These are phyloP conservation scores for Phaeoacremonium minimum DNA, from an alignment of 2,329 filamentous ascomycete species.

Conservation along the genomic window DNA sequence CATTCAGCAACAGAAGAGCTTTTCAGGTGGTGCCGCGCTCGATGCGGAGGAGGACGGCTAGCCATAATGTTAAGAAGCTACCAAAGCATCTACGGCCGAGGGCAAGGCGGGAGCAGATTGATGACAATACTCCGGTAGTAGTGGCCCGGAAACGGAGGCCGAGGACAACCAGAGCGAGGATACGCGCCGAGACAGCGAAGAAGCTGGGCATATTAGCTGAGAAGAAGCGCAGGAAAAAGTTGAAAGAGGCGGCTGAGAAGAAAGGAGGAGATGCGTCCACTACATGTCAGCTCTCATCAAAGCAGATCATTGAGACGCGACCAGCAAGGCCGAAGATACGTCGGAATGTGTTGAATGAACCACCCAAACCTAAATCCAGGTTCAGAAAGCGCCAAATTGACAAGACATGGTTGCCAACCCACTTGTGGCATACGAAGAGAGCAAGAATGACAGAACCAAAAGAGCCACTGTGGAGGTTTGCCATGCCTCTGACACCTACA, in stretches of 20 bases:
- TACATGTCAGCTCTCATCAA: no score
- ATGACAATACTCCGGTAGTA: constrained; percentile 86
- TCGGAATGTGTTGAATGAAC: constrained; percentile 62
- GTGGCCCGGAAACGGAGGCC: constrained; percentile 61
- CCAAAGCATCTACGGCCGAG: constrained; percentile 70
- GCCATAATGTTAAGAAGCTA: constrained; percentile 89
- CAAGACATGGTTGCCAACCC: constrained; percentile 94
- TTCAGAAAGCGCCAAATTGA: constrained; percentile 81
- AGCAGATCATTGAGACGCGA: constrained; percentile 30
- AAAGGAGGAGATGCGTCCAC: constrained; percentile 10
- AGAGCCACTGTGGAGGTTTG: constrained; percentile 84
- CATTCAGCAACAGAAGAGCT: constrained; percentile 59
- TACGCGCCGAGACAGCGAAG: constrained; percentile 74
- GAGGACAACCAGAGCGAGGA: constrained; percentile 48
- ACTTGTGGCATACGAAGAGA: constrained; percentile 89
- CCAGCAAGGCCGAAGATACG: constrained; percentile 61
- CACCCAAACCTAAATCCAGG: constrained; percentile 52
- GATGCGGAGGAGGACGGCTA: constrained; percentile 82
- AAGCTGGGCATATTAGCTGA: constrained; percentile 61
- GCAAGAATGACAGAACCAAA: constrained; percentile 80
- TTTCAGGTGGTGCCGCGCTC: constrained; percentile 88
- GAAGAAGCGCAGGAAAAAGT: constrained; percentile 43
- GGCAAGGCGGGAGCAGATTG: constrained; percentile 70
- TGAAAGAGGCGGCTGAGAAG: constrained; percentile 22
- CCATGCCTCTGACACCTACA: constrained; percentile 78